Base-by-base conservation (phyloP, 768 basidiomycete genomes). In the Suillus occidentalis region DNA sequence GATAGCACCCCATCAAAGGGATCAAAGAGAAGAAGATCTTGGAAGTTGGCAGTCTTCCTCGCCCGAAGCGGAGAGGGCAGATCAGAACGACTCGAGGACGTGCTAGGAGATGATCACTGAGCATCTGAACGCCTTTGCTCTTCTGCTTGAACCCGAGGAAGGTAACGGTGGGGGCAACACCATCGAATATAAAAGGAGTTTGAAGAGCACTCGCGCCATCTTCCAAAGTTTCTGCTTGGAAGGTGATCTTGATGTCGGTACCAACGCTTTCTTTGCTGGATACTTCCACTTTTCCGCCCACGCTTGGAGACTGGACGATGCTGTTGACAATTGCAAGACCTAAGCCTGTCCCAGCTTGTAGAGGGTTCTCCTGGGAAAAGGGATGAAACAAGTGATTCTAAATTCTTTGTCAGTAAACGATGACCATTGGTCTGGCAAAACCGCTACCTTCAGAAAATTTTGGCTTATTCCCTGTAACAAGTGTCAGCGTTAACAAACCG, bases 281-380 rank as follows among this genome's bases (percentile, higher is more conserved):
- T n/a, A n/a, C n/a, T n/a, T n/a, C n/a, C n/a, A n/a, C n/a, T n/a
- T n/a, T n/a, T n/a, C n/a, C n/a, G n/a, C n/a, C n/a, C n/a, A n/a
- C n/a, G n/a, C n/a, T n/a, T n/a, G n/a, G n/a, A n/a, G n/a, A n/a
- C n/a, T n/a, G n/a, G n/a, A n/a, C n/a, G n/a, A n/a, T n/a, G n/a
- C n/a, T n/a, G n/a, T n/a, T n/a, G n/a, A n/a, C n/a, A n/a, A n/a
- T n/a, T n/a, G n/a, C n/a, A n/a, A n/a, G n/a, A n/a, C n/a, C n/a
- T n/a, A n/a, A n/a, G n/a, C n/a, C n/a, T n/a, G n/a, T n/a, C n/a
- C n/a, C n/a, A n/a, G n/a, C n/a, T n/a, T n/a, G n/a, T n/a, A n/a
- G n/a, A n/a, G n/a, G n/a, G n/a, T n/a, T n/a, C n/a, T n/a, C 96
- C 79, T 98, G 96, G 1, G 95, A 95, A 78, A 98, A 98, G 0